Conservation (phyloP, 805 yeast species). For the Zygotorulaspora florentina region DNA sequence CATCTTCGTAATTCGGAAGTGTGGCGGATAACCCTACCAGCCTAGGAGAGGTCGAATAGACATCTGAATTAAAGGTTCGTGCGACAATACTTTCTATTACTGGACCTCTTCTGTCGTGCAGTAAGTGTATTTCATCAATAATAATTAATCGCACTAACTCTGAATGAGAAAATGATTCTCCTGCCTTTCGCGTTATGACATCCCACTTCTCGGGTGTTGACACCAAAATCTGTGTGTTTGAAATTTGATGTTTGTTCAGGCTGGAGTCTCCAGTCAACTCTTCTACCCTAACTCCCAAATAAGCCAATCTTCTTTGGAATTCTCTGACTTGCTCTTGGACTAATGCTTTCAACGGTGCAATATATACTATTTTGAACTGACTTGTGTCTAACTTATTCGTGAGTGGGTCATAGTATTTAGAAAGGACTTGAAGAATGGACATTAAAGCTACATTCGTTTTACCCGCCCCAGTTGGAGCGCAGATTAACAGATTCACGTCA, state of each 20-base stretch:
- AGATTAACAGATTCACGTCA: slow-evolving; percentile 70
- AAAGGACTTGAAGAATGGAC: slow-evolving; percentile 60
- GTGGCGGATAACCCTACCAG: slow-evolving; percentile 90
- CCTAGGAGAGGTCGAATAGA: slow-evolving; percentile 50
- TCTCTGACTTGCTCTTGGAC: slow-evolving; percentile 94
- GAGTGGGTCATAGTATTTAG: slow-evolving; percentile 44
- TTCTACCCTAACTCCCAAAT: slow-evolving; percentile 65
- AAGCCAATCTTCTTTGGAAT: slow-evolving; percentile 62
- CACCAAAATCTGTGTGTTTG: slow-evolving; percentile 75
- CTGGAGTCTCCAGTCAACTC: slow-evolving; percentile 91
- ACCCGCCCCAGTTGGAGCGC: slow-evolving; percentile 99
- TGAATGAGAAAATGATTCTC: slow-evolving; percentile 59
- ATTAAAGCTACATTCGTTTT: slow-evolving; percentile 95
- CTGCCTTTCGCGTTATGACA: slow-evolving; percentile 78
- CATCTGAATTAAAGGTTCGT: slow-evolving; percentile 46
- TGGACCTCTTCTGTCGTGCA: slow-evolving; percentile 95
- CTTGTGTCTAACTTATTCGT: slow-evolving; percentile 50
- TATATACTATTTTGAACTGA: slow-evolving; percentile 73
- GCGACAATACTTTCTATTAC: slow-evolving; percentile 86
- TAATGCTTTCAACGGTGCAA: slow-evolving; percentile 91
- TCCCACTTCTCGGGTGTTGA: slow-evolving; percentile 99
- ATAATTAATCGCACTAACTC: slow-evolving; percentile 65
- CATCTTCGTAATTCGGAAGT: slow-evolving; percentile 82
- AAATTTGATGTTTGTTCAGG: slow-evolving; percentile 68
- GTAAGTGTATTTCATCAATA: slow-evolving; percentile 87